Conservation (phyloP, 371 early-diverging fungal species). For the Fennellomyces sp. region DNA sequence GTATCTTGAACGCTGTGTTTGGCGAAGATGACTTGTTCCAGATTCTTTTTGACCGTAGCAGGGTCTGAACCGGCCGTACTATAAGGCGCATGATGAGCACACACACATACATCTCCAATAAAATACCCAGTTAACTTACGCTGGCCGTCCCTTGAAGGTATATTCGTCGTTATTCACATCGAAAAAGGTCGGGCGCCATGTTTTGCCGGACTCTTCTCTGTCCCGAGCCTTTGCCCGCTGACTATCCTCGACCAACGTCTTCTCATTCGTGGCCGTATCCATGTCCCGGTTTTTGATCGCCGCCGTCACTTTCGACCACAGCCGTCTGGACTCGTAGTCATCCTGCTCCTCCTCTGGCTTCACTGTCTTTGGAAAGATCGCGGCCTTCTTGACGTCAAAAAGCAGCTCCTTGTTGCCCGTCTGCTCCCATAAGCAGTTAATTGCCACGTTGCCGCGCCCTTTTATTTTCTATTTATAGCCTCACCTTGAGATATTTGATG, state of each 20-base stretch:
- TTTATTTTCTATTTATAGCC: neutral
- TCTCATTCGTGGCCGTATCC: conserved; percentile 81
- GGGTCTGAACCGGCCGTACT: conserved; percentile 16
- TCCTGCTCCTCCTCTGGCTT: conserved; percentile 78
- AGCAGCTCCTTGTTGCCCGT: conserved; percentile 49
- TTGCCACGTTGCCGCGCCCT: neutral
- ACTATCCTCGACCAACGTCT: conserved; percentile 79
- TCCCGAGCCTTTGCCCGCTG: conserved; percentile 71
- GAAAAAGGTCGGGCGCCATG: conserved; percentile 61
- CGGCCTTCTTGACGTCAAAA: conserved; percentile 72
- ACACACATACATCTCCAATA: neutral
- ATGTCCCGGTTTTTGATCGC: conserved; percentile 70
- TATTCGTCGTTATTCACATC: conserved; percentile 31
- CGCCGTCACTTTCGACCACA: conserved; percentile 81
- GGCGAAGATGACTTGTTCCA: conserved; percentile 12
- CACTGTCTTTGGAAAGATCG: conserved; percentile 69
- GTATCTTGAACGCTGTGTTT: conserved; percentile 3
- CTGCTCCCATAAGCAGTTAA: conserved; percentile 5
- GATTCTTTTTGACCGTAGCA: conserved; percentile 8
- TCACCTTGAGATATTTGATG: conserved; percentile 43
- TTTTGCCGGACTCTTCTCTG: conserved; percentile 55
- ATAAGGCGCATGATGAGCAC: neutral
- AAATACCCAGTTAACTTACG: conserved; percentile 7
- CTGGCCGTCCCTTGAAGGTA: conserved; percentile 18
- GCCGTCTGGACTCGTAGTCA: conserved; percentile 77